Evolutionary conservation across 1,284 basidiomycete genomes (phyloP), one percentile per base, ranked within the genome.

Genomic region (Athelia sp.): DNA sequence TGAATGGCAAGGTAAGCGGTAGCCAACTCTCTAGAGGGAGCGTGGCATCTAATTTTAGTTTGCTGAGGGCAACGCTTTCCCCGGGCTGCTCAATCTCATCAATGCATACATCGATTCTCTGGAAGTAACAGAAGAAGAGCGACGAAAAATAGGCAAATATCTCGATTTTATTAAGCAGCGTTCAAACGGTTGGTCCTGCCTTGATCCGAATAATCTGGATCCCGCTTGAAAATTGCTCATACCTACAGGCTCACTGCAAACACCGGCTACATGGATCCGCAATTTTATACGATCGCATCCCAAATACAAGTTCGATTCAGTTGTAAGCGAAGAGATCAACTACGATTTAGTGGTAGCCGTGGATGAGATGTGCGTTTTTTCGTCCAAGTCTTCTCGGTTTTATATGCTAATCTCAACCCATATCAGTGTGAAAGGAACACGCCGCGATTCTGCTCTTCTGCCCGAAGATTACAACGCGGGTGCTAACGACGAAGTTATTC

Each of bases 251-350:
- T 75, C 84, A n/a, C 74, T 98, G n/a, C 69, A 84, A 61, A 99
- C 97, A 0, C 82, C 92, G 1, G 97, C 97, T 2, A 84, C 84
- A 8, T 99, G 93, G 93, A 94, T 98, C 50, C 81, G 97, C 23
- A 76, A 90, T 43, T 99, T 97, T 66, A 89, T 99, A 43, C 82
- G 84, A 18, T 77, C 81, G 1, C 97, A 99, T 67, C 91, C 94
- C 3, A 79, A 74, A 18, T 99, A 99, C 74, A 88, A 90, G 67
- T 78, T 82, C 47, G 94, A 99, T 69, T 97, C 93, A 38, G 86
- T 90, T 32, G 90, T 99, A 22, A 87, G 75, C 46, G 81, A 93
- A 61, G 84, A 90, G 69, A 93, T 99, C 64, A 98, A 96, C 63
- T 97, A 95, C 64, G 97, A 99, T 68, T 78, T 99, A 38, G 78